Evolutionary conservation across 257 asterid species (phyloP), one percentile per base, ranked within the genome.

Genomic region (Echium plantagineum): DNA sequence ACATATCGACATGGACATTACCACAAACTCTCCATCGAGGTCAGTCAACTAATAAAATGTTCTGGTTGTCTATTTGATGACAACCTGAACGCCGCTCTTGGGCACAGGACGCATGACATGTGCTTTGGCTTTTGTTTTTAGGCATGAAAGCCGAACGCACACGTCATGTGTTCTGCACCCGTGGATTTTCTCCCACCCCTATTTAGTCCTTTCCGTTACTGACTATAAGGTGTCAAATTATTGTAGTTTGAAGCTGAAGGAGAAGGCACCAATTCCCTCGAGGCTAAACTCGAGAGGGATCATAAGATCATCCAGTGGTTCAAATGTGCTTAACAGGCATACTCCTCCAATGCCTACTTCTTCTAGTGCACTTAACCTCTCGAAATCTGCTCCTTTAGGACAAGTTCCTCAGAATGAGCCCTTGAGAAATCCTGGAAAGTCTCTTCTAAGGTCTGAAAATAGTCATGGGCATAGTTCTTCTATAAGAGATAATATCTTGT

Each of bases 331-430:
- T 57, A 69, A 19, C 72, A 69, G 7, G 46, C 46, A 35, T 35
- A 35, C 13, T 35, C 46, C 46, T 35, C 46, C 46, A 35, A 35
- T 35, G 10, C 2, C 46, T 35, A 35, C 66, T 69, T 63, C 65
- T 83, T 86, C 68, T 63, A 84, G 59, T 84, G 69, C 65, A 83
- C 95, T 74, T 94, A 95, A 62, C 94, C 86, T 97, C 82, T 89
- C 96, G 19, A 10, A 77, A 85, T 86, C 98, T 53, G 86, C 97
- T 81, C 98, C 97, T 59, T 88, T 94, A 31, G 78, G 84, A 79
- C 78, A 94, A 82, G 73, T 63, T 35, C 66, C 69, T 62, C 86
- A 89, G 63, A 77, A 69, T 60, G 98, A 91, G 62, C 95, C 78
- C 64, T 75, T 77, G 63, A 30, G 84, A 22, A 75, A n/a, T 21